Base-by-base conservation (phyloP, 257 asterid species). In the Solanum neorickii region DNA sequence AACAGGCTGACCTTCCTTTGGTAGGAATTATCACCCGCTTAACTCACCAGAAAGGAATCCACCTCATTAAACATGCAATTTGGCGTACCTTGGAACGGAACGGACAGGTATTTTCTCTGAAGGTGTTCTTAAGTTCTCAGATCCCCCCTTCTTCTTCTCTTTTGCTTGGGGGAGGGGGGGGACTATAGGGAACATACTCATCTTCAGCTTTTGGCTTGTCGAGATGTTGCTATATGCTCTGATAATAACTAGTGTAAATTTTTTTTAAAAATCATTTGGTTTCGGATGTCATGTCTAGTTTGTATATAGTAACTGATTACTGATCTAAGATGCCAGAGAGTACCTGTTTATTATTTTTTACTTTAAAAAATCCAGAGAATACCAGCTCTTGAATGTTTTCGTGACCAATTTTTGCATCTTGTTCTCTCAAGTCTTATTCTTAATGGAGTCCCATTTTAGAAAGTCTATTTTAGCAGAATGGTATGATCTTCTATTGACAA, bases 1-100 rank as follows among this genome's bases (percentile, higher is more conserved):
- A 89, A 91, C 91, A 52, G 91, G 95, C 94, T 37, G 98, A 97
- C 91, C 62, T 92, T 72, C 99, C 99, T 87, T 72, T 96, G 91
- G 94, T 97, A 84, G 99, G 99, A 86, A 96, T 97, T 80, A 93
- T 97, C 86, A 92, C 96, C 87, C 98, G 99, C 88, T 93, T 97
- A 92, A 97, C 99, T 86, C 99, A 94, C 91, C 99, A 97, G 91
- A 97, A 97, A 91, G 99, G 99, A 90, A 96, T 97, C 91, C 98
- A 94, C 92, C 98, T 97, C 86, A 97, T 97, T 89, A 97, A 97
- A 90, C 99, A 96, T 90, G 99, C 99, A 87, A 95, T 97, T 87
- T 92, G 94, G 97, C 98, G 95, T 88, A 94, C 98, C 82, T 87
- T 97, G 88, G 98, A 95, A 87, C 98, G 99, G 47, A 86, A 87